Conservation (phyloP, 768 basidiomycete genomes). For the Leccinellum albellum region DNA sequence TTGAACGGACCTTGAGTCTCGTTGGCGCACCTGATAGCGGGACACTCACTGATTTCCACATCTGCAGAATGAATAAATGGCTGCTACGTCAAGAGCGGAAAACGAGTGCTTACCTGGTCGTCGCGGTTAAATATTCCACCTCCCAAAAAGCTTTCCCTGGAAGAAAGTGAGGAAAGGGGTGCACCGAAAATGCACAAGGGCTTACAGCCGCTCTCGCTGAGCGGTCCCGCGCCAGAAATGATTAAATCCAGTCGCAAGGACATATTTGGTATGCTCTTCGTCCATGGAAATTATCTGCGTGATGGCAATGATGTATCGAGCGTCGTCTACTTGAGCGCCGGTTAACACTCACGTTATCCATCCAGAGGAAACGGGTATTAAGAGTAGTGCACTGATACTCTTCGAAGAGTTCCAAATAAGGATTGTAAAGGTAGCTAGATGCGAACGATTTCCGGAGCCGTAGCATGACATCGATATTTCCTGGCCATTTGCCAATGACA, state of each 20-base stretch:
- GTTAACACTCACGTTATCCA: conserved; percentile 51
- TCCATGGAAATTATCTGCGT: conserved; percentile 71
- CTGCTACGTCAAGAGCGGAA: not conserved
- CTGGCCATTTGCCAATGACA: conserved; percentile 69
- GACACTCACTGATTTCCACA: conserved; percentile 59
- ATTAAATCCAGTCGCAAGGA: conserved; percentile 61
- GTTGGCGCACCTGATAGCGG: not conserved
- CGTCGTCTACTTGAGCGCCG: not conserved
- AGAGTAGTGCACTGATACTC: conserved; percentile 70
- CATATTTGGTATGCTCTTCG: conserved; percentile 61
- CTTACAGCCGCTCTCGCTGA: conserved; percentile 66
- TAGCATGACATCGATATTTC: conserved; percentile 69
- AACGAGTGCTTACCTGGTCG: conserved; percentile 47
- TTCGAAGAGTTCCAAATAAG: conserved; percentile 62
- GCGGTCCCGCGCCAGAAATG: conserved; percentile 63
- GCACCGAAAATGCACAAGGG: not conserved
- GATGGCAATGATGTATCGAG: not conserved
- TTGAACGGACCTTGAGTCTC: conserved; percentile 24
- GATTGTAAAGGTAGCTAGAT: conserved; percentile 58
- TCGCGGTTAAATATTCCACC: conserved; percentile 77
- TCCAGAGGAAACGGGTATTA: conserved; percentile 66
- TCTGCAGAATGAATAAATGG: conserved; percentile 28
- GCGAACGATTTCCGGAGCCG: conserved; percentile 52
- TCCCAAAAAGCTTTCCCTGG: conserved; percentile 55
- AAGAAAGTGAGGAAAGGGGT: conserved; percentile 8